Conservation (phyloP, 1,284 basidiomycete genomes). For the Exsudoporus floridanus region DNA sequence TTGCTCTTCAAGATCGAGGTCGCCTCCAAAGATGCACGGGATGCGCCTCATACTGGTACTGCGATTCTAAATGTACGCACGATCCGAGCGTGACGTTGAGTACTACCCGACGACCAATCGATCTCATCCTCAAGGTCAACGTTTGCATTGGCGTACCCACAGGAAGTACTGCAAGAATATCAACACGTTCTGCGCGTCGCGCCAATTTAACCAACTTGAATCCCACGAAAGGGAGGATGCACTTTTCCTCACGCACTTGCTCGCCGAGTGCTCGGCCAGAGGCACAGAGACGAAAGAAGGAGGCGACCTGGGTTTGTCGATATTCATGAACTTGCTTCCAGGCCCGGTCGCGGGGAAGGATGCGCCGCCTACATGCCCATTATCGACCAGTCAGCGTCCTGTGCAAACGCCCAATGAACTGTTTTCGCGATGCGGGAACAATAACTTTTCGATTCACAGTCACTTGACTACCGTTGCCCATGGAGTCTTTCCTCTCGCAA, state of each 20-base stretch:
- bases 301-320: slow-evolving; percentile 33
- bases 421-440: slow-evolving; percentile 67
- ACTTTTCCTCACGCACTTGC: slow-evolving; percentile 59
- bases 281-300: slow-evolving; percentile 5
- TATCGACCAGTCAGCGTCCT: slow-evolving; percentile 27
- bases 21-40: slow-evolving; percentile 53
- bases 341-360: slow-evolving; percentile 32
- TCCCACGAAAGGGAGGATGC: slow-evolving; percentile 58
- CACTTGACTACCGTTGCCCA: slow-evolving; percentile 65
- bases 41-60: slow-evolving; percentile 72
- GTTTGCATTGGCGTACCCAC: slow-evolving; percentile 60
- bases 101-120: slow-evolving; percentile 8
- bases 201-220: slow-evolving; percentile 47
- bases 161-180: slow-evolving; percentile 61
- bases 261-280: slow-evolving; percentile 42
- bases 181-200: slow-evolving; percentile 46
- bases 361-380: slow-evolving; percentile 37
- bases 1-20: slow-evolving; percentile 19
- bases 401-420: slow-evolving; percentile 42
- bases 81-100: slow-evolving; percentile 8
- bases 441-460: slow-evolving; percentile 73
- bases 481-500: slow-evolving; percentile 70
- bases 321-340: slow-evolving; percentile 54
- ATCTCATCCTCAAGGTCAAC: slow-evolving; percentile 52
- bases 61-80: slow-evolving; percentile 55